Percentiles rank a stretch among this genome's conserved stretches.
Evolutionary conservation across 805 yeast genomes (phyloP).

Genomic region (Cyberlindnera maritima): DNA sequence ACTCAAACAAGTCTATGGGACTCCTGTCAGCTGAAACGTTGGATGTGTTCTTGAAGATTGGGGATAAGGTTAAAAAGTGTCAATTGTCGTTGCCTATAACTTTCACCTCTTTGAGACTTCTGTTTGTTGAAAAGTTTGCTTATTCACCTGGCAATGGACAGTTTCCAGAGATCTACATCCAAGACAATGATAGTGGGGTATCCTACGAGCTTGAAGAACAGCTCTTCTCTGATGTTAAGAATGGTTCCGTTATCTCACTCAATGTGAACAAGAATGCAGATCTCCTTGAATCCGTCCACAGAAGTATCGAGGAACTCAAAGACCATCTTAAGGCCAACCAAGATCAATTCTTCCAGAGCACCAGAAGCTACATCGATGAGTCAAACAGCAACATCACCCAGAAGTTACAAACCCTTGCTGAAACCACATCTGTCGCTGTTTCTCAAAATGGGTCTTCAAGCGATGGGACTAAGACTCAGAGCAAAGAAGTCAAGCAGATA

Average conservation of each 20-base stretch:
- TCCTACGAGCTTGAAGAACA: slow-evolving; percentile 81
- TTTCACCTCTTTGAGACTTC: slow-evolving; percentile 51
- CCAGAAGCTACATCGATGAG: slow-evolving; percentile 26
- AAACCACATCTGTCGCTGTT: slow-evolving; percentile 8
- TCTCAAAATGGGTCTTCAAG: background rate
- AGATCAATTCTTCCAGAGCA: slow-evolving; percentile 14
- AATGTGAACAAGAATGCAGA: slow-evolving; percentile 42
- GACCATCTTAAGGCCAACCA: slow-evolving; percentile 15
- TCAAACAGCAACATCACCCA: slow-evolving; percentile 20
- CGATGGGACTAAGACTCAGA: background rate
- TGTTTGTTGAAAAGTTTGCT: slow-evolving; percentile 85
- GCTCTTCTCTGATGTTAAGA: slow-evolving; percentile 51
- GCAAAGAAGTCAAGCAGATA: background rate
- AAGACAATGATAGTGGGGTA: slow-evolving; percentile 55
- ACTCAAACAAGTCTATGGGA: background rate
- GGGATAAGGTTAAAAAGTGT: slow-evolving; percentile 55
- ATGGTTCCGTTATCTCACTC: slow-evolving; percentile 59
- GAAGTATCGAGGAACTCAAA: slow-evolving; percentile 20
- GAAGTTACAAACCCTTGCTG: slow-evolving; percentile 17
- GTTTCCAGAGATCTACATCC: slow-evolving; percentile 78
- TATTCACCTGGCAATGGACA: slow-evolving; percentile 68
- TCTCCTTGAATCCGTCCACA: slow-evolving; percentile 14
- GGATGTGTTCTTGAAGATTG: slow-evolving; percentile 46
- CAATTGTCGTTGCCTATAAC: slow-evolving; percentile 29
- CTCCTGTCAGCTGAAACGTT: background rate